Evolutionary conservation across 2,329 filamentous ascomycete genomes (phyloP).

Genomic region (Hymenoscyphus linearis): DNA sequence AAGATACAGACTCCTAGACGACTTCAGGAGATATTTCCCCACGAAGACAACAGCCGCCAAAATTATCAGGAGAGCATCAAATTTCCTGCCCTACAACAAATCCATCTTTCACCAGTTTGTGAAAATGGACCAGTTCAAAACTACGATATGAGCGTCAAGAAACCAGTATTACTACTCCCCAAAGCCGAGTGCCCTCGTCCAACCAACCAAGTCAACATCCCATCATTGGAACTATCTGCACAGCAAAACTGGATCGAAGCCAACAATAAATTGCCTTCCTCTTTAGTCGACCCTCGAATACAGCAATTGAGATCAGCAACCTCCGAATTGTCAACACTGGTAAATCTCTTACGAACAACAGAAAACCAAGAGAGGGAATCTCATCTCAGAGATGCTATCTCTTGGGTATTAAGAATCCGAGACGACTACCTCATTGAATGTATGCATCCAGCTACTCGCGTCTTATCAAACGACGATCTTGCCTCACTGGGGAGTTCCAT

Average conservation of each 20-base stretch:
- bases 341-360: neutral
- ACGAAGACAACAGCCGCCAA: neutral
- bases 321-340: neutral
- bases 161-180: neutral
- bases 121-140: neutral
- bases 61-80: neutral
- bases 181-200: constrained; percentile 2
- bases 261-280: neutral
- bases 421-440: constrained; percentile 6
- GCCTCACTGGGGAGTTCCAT: constrained; percentile 7
- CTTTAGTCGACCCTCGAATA: neutral
- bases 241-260: neutral
- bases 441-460: neutral
- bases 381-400: constrained; percentile 1
- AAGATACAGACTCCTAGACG: constrained; percentile 5
- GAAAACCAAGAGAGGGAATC: neutral
- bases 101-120: constrained; percentile 6
- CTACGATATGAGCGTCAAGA: neutral
- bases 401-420: constrained; percentile 4
- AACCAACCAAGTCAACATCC: constrained; percentile 5
- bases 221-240: constrained; percentile 1
- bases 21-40: neutral
- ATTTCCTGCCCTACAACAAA: neutral
- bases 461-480: constrained; percentile 4
- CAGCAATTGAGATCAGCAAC: constrained; percentile 1